These are phyloP conservation scores for Penicillium fimorum DNA, from an alignment of 495 filamentous ascomycete species.

Conservation along the genomic window DNA sequence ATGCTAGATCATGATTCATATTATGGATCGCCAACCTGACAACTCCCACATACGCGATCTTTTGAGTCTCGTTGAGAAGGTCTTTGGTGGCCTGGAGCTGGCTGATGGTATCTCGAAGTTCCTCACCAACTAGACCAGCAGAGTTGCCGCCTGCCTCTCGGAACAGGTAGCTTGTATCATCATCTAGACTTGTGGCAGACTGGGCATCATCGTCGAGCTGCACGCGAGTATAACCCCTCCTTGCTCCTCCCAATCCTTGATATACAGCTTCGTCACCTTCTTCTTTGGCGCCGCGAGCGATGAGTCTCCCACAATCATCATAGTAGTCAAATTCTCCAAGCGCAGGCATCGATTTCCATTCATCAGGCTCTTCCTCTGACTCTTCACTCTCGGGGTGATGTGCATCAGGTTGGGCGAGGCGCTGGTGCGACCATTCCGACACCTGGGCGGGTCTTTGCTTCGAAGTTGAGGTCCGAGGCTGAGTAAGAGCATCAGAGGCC, in stretches of 20 bases:
- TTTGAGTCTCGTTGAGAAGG: conserved; percentile 89
- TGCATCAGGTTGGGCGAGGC: conserved; percentile 57
- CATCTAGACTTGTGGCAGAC: conserved; percentile 93
- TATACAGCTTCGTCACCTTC: conserved; percentile 72
- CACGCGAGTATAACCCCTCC: conserved; percentile 91
- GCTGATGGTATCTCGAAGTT: conserved; percentile 75
- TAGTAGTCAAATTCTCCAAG: conserved; percentile 91
- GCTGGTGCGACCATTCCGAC: conserved; percentile 93
- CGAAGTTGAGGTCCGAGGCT: conserved; percentile 19
- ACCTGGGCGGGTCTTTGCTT: conserved; percentile 32
- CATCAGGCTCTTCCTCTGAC: conserved; percentile 56
- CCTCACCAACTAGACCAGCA: conserved; percentile 69
- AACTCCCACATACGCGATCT: conserved; percentile 93
- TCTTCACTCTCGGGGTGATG: conserved; percentile 40
- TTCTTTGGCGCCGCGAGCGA: conserved; percentile 73
- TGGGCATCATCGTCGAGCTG: conserved; percentile 91
- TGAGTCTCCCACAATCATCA: conserved; percentile 83
- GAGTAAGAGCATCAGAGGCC: conserved; percentile 2
- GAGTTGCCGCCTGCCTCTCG: conserved; percentile 61
- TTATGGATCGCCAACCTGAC: conserved; percentile 72
- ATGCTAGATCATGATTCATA: conserved; percentile 68
- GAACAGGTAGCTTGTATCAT: conserved; percentile 95
- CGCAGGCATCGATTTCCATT: conserved; percentile 93
- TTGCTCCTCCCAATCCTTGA: conserved; percentile 75
- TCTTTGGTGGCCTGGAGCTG: conserved; percentile 97